These are phyloP conservation scores for Theobroma grandiflorum DNA, from an alignment of 441 rosid species.

Conservation along the genomic window DNA sequence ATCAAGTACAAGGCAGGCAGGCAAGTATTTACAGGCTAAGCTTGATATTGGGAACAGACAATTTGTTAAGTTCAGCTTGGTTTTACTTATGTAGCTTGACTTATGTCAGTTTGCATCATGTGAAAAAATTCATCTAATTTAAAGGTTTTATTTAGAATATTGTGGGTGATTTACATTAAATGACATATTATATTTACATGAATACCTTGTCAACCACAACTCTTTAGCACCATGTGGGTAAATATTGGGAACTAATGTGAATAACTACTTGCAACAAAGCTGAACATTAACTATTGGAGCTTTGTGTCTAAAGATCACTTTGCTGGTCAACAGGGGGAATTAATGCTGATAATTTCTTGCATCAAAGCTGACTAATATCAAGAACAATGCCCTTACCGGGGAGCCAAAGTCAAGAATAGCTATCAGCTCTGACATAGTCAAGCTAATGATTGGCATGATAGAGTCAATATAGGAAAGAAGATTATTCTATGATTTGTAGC, in stretches of 20 bases:
- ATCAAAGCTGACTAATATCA: background rate
- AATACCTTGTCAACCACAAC: background rate
- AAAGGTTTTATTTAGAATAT: background rate
- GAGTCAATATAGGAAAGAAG: background rate
- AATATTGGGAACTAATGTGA: constrained; percentile 2
- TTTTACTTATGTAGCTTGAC: background rate
- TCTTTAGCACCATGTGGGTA: background rate
- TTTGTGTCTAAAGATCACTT: background rate
- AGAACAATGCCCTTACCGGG: background rate
- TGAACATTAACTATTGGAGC: background rate
- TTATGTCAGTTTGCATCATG: background rate
- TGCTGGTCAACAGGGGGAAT: background rate
- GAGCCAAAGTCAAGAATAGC: constrained; percentile 8
- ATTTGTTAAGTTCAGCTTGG: background rate
- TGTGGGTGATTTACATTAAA: background rate
- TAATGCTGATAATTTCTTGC: background rate
- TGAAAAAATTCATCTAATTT: background rate
- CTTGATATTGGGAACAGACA: background rate
- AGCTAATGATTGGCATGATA: background rate
- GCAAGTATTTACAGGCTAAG: background rate
- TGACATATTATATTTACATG: background rate
- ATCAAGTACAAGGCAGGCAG: background rate
- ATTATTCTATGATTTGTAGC: constrained; percentile 18
- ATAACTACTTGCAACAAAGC: constrained; percentile 6
- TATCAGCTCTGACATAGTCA: background rate